Evolutionary conservation across 2,329 filamentous ascomycete genomes (phyloP), one percentile per base, ranked within the genome.

Genomic region (Alternaria sp.): DNA sequence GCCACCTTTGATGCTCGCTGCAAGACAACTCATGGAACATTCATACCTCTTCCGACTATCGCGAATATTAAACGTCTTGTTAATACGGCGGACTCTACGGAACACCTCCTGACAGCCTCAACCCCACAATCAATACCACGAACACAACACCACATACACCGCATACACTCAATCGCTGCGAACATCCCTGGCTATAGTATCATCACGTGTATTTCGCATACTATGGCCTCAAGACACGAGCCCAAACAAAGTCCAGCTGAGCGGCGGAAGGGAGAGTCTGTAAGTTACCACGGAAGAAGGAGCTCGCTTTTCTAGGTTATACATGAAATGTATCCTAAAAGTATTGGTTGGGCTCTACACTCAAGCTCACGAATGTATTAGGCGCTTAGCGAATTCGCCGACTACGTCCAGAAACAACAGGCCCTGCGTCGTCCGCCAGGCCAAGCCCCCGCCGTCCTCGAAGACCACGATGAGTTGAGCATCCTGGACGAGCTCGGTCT

Each of bases 361-460:
- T 24, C 21, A 36, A 11, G 21, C 55, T 56, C 21, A 58, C 41
- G 41, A n/a, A 50, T 6, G 8, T 31, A 2, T 55, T 61, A 88
- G 86, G 93, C 94, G 11, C 85, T 99, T 55, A 95, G 91, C 81
- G 95, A 98, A 71, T 99, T 99, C 76, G 93, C 93, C 77, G 95
- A 99, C 72, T 98, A 97, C 72, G 95, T 97, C 66, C 93, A 98
- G 78, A 90, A 93, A 76, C 93, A 98, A 77, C 95, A 98, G 78
- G 88, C 88, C 13, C 79, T 89, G 49, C 88, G 90, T 45, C 79
- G 78, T 40, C 75, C 77, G 39, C 76, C 80, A 14, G 71, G 76
- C 54, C 68, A 76, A 29, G 74, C 49, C 51, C 67, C 56, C 62
- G 74, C 76, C 39, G 73, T 69, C 31, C 70, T 73, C 52, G 86